phyloP scores from a whole-genome alignment of 495 filamentous ascomycete genomes.

The Wilcoxina mikolae region DNA sequence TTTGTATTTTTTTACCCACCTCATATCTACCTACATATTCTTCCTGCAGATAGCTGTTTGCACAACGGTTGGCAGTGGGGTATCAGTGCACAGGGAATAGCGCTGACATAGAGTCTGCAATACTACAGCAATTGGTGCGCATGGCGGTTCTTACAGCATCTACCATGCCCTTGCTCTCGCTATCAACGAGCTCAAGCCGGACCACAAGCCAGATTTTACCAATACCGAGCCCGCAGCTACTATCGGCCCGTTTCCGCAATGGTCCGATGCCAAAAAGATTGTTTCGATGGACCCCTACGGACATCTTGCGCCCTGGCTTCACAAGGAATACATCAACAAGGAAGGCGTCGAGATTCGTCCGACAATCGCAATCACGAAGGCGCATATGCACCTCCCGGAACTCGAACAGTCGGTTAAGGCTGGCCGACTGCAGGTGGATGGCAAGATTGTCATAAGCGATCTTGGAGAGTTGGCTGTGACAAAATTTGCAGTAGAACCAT shows the following conservation, averaged over 20 bases:
- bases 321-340: slow-evolving; percentile 49
- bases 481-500: slow-evolving; percentile 90
- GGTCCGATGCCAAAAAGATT: slow-evolving; percentile 85
- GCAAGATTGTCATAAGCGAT: slow-evolving; percentile 73
- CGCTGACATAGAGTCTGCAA: not conserved
- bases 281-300: slow-evolving; percentile 95
- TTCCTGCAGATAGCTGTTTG: too few species aligned
- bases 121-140: slow-evolving; percentile 50
- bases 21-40: too few species aligned
- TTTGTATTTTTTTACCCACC: slow-evolving; percentile 8
- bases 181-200: slow-evolving; percentile 65
- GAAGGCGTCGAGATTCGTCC: slow-evolving; percentile 76
- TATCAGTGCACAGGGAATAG: too few species aligned
- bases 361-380: slow-evolving; percentile 86
- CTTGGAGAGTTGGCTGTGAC: slow-evolving; percentile 81
- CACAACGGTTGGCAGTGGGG: too few species aligned
- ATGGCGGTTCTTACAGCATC: slow-evolving; percentile 93
- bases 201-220: slow-evolving; percentile 85
- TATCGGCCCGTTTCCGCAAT: slow-evolving; percentile 77
- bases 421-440: slow-evolving; percentile 62
- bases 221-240: slow-evolving; percentile 84
- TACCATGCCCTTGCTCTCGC: slow-evolving; percentile 92
- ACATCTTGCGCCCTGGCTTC: slow-evolving; percentile 74
- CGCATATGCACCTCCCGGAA: slow-evolving; percentile 94
- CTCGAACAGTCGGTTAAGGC: slow-evolving; percentile 70